Conservation (phyloP, 106 monocot genomes). For the Allium fistulosum region DNA sequence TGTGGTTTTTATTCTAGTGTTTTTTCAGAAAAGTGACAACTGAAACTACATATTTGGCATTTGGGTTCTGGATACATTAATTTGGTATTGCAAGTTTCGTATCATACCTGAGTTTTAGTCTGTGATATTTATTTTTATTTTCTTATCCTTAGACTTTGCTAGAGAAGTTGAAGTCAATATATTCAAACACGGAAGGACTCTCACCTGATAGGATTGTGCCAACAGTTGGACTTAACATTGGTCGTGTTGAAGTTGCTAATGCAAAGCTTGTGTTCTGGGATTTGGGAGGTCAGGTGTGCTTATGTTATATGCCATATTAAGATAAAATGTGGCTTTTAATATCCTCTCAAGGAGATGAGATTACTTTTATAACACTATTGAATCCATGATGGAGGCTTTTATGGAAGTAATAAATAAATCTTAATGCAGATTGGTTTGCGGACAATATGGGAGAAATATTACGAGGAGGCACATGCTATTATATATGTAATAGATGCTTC, state of each 20-base stretch:
- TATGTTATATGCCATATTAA: not conserved
- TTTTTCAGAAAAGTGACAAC: not conserved
- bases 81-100: no score
- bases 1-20: not conserved
- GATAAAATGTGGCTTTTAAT: no score
- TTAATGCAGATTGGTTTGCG: constrained; percentile 72
- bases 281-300: constrained; percentile 93
- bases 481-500: constrained; percentile 92
- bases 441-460: constrained; percentile 98
- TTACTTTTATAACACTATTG: not conserved
- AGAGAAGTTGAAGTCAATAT: constrained; percentile 89
- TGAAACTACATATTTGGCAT: no score
- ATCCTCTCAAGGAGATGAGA: not conserved
- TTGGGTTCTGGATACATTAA: no score
- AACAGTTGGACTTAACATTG: constrained; percentile 97
- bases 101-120: no score
- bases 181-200: constrained; percentile 71
- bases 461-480: constrained; percentile 97
- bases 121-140: no score
- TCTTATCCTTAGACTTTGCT: constrained; percentile 53
- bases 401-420: no score
- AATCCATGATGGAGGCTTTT: not conserved
- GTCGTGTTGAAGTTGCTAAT: constrained; percentile 76
- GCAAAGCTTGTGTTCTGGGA: constrained; percentile 97
- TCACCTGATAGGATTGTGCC: constrained; percentile 93